Percentiles rank a stretch among this genome's conserved stretches.
Evolutionary conservation across 2,329 filamentous ascomycete species (phyloP).

Genomic region (Drechslera avenae): DNA sequence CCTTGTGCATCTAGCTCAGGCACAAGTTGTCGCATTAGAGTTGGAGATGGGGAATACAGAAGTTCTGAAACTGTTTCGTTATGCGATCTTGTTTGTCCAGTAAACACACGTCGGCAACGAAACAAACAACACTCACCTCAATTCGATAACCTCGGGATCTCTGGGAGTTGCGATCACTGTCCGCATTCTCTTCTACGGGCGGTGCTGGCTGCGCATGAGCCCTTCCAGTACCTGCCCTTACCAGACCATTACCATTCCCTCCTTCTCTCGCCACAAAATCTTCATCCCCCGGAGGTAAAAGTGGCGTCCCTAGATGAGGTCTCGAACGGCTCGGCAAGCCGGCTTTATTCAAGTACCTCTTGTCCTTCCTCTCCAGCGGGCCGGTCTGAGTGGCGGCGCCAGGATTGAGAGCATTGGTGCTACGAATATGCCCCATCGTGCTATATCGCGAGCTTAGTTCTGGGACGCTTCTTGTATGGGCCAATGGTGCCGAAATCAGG

Average conservation of each 20-base stretch:
- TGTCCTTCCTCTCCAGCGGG: slow-evolving; percentile 31
- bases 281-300: slow-evolving; percentile 32
- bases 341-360: slow-evolving; percentile 29
- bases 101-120: slow-evolving; percentile 22
- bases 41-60: slow-evolving; percentile 15
- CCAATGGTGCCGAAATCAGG: slow-evolving; percentile 18
- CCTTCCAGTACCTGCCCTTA: slow-evolving; percentile 5
- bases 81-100: slow-evolving; percentile 26
- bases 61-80: slow-evolving; percentile 37
- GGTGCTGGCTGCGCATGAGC: slow-evolving; percentile 26
- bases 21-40: slow-evolving; percentile 21
- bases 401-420: slow-evolving; percentile 28
- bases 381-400: slow-evolving; percentile 22
- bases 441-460: slow-evolving; percentile 18
- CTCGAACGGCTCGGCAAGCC: slow-evolving; percentile 26
- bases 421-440: slow-evolving; percentile 37
- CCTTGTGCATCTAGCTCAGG: slow-evolving; percentile 25
- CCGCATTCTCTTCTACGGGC: slow-evolving; percentile 28
- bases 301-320: slow-evolving; percentile 24
- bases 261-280: slow-evolving; percentile 19
- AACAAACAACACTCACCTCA: slow-evolving; percentile 40
- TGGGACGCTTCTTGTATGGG: slow-evolving; percentile 24
- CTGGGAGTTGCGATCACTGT: slow-evolving; percentile 14
- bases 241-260: slow-evolving; percentile 23
- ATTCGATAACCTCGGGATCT: slow-evolving; percentile 23